These are phyloP conservation scores for Leccinum arenicola DNA, from an alignment of 768 basidiomycete genomes.

Conservation along the genomic window DNA sequence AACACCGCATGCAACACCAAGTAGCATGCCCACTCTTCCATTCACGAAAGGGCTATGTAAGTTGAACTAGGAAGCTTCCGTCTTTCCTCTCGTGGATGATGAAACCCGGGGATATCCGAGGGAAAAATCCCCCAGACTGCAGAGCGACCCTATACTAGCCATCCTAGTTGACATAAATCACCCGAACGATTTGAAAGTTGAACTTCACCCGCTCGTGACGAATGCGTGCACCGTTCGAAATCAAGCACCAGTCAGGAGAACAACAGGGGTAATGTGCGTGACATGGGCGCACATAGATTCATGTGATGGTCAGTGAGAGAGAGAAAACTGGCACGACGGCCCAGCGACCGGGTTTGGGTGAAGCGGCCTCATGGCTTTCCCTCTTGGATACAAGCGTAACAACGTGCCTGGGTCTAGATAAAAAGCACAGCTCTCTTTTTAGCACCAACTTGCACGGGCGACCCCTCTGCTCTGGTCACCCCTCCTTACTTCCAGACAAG, in stretches of 20 bases:
- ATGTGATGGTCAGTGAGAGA: neutral
- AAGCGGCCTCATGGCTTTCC: slow-evolving; percentile 5
- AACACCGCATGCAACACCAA: neutral
- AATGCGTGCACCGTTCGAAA: slow-evolving; percentile 5
- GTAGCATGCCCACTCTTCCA: neutral
- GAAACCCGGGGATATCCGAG: slow-evolving; percentile 18
- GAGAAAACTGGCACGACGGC: slow-evolving; percentile 14
- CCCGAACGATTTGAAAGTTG: neutral
- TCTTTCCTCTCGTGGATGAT: slow-evolving; percentile 1
- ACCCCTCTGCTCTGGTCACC: neutral
- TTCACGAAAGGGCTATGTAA: neutral
- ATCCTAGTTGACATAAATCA: neutral
- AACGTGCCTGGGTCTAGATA: slow-evolving; percentile 19
- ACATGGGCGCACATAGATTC: slow-evolving; percentile 2
- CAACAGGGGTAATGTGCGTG: neutral
- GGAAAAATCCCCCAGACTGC: slow-evolving; percentile 1
- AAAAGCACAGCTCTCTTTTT: slow-evolving; percentile 10
- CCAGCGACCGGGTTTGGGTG: slow-evolving; percentile 17
- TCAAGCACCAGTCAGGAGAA: neutral
- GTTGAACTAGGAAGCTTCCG: neutral
- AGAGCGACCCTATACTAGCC: neutral
- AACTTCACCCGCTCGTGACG: neutral
- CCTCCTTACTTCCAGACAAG: slow-evolving; percentile 4
- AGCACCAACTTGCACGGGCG: neutral
- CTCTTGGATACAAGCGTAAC: slow-evolving; percentile 8